Evolutionary conservation across 2,329 filamentous ascomycete species (phyloP), one percentile per base, ranked within the genome.

Genomic region (Gaeumannomyces tritici): DNA sequence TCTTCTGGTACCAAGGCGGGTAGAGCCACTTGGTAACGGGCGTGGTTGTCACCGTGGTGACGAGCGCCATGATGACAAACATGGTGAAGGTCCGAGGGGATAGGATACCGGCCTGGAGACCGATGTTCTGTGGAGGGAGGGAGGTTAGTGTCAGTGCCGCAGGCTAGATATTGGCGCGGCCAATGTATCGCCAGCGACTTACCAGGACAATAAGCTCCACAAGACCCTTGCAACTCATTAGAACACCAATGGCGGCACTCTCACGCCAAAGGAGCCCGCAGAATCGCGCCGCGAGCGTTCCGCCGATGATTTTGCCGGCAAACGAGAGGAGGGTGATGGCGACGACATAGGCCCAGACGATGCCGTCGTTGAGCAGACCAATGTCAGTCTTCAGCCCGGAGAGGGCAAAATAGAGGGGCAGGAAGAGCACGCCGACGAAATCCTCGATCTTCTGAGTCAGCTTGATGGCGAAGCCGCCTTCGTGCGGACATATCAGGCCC

Each of bases 221-320:
- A 12, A 98, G 80, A 69, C 93, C 93, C 74, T 98, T 98, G 75
- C 93, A 98, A 75, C 91, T 96, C 93, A 98, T 98, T 69, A 97
- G 76, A 21, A 88, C 86, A 18, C 93, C 93, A 67, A 98, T 95
- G 1, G 91, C 86, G 35, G 96, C 84, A 63, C 89, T 93, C 73
- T 98, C 93, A 64, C 93, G 84, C 93, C 93, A 98, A 1, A 96
- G 82, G 60, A 97, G 79, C 29, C 89, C 91, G 68, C 86, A 90
- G 3, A 85, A 70, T 47, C 86, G 84, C 0, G 93, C 92, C 9
- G 93, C 91, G 1, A 96, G 63, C 0, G 91, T 87, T 24, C 91
- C 92, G 55, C 93, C 93, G 15, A 88, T 78, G 61, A 98, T 89
- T 73, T 98, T 98, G 59, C 88, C 91, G 27, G 86, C 77, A 70